These are phyloP conservation scores for Cryptococcus sp. DNA, from an alignment of 1,284 basidiomycete genomes.

Conservation along the genomic window DNA sequence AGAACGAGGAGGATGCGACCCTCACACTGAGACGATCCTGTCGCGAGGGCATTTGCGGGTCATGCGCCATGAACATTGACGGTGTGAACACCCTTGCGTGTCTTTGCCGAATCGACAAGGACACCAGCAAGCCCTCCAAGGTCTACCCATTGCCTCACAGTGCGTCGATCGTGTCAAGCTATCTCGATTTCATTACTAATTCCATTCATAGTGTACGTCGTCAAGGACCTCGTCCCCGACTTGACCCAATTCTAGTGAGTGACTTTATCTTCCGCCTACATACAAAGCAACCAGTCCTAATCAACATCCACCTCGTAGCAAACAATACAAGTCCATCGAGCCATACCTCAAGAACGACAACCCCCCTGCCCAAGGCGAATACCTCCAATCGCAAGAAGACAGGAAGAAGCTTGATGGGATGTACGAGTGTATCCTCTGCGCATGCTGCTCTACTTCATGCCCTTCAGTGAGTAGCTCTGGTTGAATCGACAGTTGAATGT, in stretches of 20 bases:
- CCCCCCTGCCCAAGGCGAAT: constrained; percentile 70
- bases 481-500: background rate
- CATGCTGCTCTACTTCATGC: constrained; percentile 96
- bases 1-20: constrained; percentile 96
- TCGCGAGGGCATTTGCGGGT: constrained; percentile 97
- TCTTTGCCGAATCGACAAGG: constrained; percentile 90
- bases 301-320: constrained; percentile 57
- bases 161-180: constrained; percentile 56
- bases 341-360: constrained; percentile 92
- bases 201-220: constrained; percentile 80
- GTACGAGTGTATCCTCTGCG: constrained; percentile 78
- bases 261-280: background rate
- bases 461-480: constrained; percentile 57
- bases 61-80: constrained; percentile 99
- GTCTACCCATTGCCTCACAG: constrained; percentile 99
- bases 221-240: constrained; percentile 93
- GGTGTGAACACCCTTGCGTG: constrained; percentile 98
- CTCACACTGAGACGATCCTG: constrained; percentile 96
- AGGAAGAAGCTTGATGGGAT: constrained; percentile 94
- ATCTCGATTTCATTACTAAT: background rate
- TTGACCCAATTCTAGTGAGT: constrained; percentile 56
- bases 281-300: background rate
- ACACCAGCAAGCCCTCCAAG: constrained; percentile 72
- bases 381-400: constrained; percentile 87
- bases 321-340: constrained; percentile 99